These are phyloP conservation scores for Fermentozyma sake DNA, from an alignment of 1,139 yeast genomes.

Conservation along the genomic window DNA sequence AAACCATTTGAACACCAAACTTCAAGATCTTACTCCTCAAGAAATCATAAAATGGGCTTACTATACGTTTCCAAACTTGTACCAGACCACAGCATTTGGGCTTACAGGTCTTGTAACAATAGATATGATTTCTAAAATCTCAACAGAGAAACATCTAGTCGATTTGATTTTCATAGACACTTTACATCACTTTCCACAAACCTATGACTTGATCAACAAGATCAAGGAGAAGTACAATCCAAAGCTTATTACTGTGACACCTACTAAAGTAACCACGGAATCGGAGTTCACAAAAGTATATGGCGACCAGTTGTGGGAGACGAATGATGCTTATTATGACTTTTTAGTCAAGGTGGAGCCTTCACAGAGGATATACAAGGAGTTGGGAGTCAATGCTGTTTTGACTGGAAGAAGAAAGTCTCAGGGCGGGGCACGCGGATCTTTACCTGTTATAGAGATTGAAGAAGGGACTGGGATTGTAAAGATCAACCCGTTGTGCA, in stretches of 20 bases:
- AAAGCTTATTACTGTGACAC: slow-evolving; percentile 59
- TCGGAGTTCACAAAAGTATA: slow-evolving; percentile 61
- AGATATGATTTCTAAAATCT: slow-evolving; percentile 70
- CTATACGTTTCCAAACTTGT: slow-evolving; percentile 72
- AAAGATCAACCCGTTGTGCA: slow-evolving; percentile 85
- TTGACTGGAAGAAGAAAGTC: slow-evolving; percentile 88
- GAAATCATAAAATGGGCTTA: slow-evolving; percentile 82
- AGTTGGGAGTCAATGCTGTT: slow-evolving; percentile 71
- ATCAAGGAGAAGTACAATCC: slow-evolving; percentile 54
- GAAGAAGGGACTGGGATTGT: slow-evolving; percentile 66
- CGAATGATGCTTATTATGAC: slow-evolving; percentile 77
- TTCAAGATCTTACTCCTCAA: slow-evolving; percentile 56
- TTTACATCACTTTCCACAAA: slow-evolving; percentile 89
- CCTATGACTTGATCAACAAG: slow-evolving; percentile 65
- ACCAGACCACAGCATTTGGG: slow-evolving; percentile 94
- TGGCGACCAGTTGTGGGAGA: slow-evolving; percentile 83
- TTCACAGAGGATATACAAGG: slow-evolving; percentile 74
- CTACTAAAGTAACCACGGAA: slow-evolving; percentile 52
- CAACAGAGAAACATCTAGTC: slow-evolving; percentile 37
- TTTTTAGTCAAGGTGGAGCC: slow-evolving; percentile 92
- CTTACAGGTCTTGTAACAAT: slow-evolving; percentile 85
- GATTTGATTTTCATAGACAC: slow-evolving; percentile 89
- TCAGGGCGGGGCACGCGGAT: slow-evolving; percentile 82
- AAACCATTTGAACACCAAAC: slow-evolving; percentile 56
- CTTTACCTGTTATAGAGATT: slow-evolving; percentile 71